Evolutionary conservation across 1,139 yeast species (phyloP), one percentile per base, ranked within the genome.

Genomic region (Blastobotrys aristatus): DNA sequence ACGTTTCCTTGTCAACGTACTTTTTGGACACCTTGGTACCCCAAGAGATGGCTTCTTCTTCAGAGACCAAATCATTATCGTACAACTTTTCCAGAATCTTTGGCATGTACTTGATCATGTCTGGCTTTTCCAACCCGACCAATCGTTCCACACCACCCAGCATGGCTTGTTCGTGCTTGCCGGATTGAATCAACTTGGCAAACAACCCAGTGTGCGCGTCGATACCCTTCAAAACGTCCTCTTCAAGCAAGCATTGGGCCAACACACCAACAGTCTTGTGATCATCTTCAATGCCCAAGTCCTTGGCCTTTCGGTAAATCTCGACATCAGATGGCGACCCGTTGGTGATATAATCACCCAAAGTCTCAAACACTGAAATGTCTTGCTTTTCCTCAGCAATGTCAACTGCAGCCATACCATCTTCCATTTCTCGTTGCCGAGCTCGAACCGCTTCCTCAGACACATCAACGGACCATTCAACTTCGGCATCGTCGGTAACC

Each of bases 381-480:
- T 62, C 67, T 22, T 64, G 71, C 35, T 39, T 39, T 24, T 64
- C 69, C 42, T 66, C 69, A 18, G 63, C 66, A 40, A 79, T 67
- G 36, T 69, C 64, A 53, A 79, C 60, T 2, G 60, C 62, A n/a
- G 65, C 68, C 54, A 71, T 59, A 32, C 65, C 63, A 40, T 79
- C 83, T 68, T 89, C 95, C 56, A 90, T 75, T 64, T 85, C 95
- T 62, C 81, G 75, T 49, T 96, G 96, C 71, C 99, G 86, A 38
- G 87, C 89, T 63, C 86, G 84, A 58, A 94, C 88, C 47, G 98
- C 98, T 69, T 89, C 98, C 65, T 86, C 95, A 46, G 96, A 86
- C 80, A 92, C 86, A 67, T 92, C 99, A 46, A 90, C 97, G 18
- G 97, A 89, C 98, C 98, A 92, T 56, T 88, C 96, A 59, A 87